Evolutionary conservation across 352 stramenopile species (phyloP).

Genomic region (Achlya hypogyna): DNA sequence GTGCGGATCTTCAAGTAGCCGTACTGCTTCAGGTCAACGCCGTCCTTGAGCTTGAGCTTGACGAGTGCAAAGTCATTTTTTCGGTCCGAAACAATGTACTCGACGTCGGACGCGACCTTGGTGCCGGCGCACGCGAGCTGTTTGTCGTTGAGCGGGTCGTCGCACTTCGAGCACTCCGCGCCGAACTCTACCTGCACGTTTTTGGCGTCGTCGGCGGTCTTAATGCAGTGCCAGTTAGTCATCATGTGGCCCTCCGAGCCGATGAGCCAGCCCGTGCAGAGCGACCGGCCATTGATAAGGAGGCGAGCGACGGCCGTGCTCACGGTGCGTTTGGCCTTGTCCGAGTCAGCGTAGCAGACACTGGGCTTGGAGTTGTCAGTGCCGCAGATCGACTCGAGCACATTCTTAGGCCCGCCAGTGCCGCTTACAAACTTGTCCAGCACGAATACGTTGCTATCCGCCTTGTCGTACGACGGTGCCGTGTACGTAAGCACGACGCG

Average conservation of each 20-base stretch:
- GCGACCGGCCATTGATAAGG: constrained; percentile 23
- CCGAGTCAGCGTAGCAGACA: constrained; percentile 39
- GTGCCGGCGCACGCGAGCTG: constrained; percentile 22
- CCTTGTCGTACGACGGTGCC: background rate
- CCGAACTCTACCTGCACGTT: constrained; percentile 7
- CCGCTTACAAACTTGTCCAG: constrained; percentile 2
- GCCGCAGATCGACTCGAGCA: constrained; percentile 27
- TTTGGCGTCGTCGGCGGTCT: constrained; percentile 18
- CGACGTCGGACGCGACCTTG: constrained; percentile 25
- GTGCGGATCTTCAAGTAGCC: constrained; percentile 30
- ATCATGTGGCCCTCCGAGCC: constrained; percentile 35
- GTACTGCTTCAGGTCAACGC: constrained; percentile 16
- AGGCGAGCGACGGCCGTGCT: constrained; percentile 29
- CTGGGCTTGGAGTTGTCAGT: constrained; percentile 52
- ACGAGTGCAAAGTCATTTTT: constrained; percentile 44
- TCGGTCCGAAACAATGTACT: constrained; percentile 49
- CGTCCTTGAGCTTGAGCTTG: constrained; percentile 26
- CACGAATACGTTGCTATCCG: background rate
- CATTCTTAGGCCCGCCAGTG: background rate
- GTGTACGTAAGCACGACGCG: background rate
- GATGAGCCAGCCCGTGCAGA: constrained; percentile 43
- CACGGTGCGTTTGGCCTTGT: constrained; percentile 22
- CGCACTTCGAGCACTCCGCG: constrained; percentile 1
- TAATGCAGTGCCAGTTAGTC: constrained; percentile 43
- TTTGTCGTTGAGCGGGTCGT: background rate